Conservation (phyloP, 164 flowering plant genomes). For the Magnolia sinica region DNA sequence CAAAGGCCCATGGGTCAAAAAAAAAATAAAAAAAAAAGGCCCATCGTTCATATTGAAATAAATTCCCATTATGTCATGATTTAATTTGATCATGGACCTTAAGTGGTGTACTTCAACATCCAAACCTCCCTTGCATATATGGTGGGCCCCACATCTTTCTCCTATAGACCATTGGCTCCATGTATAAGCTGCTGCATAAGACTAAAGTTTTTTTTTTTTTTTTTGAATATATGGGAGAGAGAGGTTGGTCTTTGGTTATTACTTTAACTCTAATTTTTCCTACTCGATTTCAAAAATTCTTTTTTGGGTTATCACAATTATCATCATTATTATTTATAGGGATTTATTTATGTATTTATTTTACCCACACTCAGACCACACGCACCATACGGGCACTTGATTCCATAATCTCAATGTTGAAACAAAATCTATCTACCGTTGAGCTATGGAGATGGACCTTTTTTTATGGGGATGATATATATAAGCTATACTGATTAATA, state of each 20-base stretch:
- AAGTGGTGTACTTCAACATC: not conserved
- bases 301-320: not conserved
- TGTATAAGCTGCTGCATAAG: too few species aligned
- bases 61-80: not conserved
- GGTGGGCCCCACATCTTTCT: not conserved
- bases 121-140: too few species aligned
- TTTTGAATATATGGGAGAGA: not conserved
- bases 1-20: not conserved
- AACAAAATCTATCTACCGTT: too few species aligned
- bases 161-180: too few species aligned
- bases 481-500: too few species aligned
- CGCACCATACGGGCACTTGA: too few species aligned
- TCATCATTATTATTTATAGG: not conserved
- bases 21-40: not conserved
- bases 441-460: too few species aligned
- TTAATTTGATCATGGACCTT: not conserved
- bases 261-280: not conserved
- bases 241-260: not conserved
- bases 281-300: not conserved
- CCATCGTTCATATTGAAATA: not conserved
- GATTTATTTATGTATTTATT: too few species aligned
- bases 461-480: too few species aligned
- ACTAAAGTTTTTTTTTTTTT: too few species aligned
- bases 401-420: too few species aligned
- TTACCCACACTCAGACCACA: too few species aligned